Percentiles rank a stretch among this genome's conserved stretches.
Evolutionary conservation across 495 filamentous ascomycete species (phyloP).

Genomic region (Penicillium canariense): DNA sequence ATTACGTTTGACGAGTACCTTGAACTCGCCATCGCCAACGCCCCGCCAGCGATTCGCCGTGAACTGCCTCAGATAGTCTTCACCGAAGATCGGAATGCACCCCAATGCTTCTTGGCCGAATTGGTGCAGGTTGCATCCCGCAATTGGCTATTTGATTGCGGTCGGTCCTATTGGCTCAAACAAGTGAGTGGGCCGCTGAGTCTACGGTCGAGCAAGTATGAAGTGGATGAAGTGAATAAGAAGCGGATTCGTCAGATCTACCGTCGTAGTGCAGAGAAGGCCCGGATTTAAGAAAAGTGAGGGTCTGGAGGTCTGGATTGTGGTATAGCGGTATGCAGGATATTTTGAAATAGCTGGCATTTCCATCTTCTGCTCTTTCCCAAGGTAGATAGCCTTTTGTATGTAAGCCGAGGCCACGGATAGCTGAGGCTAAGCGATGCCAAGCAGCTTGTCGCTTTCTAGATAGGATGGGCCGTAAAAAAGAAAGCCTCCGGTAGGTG

Average conservation of each 20-base stretch:
- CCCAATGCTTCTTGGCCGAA: constrained; percentile 35
- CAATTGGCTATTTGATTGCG: constrained; percentile 40
- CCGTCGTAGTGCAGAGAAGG: constrained; percentile 13
- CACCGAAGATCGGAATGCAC: constrained; percentile 26
- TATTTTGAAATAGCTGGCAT: not conserved
- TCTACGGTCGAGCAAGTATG: constrained; percentile 24
- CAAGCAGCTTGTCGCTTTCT: too few relatives aligned
- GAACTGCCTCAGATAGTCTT: constrained; percentile 30
- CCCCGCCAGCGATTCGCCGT: constrained; percentile 18
- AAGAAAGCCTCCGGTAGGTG: too few relatives aligned
- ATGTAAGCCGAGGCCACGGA: not conserved
- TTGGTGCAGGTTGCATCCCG: constrained; percentile 34
- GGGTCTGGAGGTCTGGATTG: not conserved
- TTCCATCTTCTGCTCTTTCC: not conserved
- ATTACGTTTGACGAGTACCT: constrained; percentile 33
- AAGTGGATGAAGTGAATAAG: constrained; percentile 29
- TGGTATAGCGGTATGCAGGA: not conserved
- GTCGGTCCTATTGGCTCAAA: constrained; percentile 37
- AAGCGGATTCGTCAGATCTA: constrained; percentile 24
- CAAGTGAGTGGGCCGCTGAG: constrained; percentile 34
- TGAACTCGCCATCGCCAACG: constrained; percentile 18
- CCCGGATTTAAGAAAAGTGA: constrained; percentile 15
- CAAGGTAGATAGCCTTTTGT: not conserved
- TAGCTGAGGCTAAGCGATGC: not conserved
- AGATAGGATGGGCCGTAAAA: too few relatives aligned